Conservation (phyloP, 441 rosid species). For the Adansonia grandidieri region DNA sequence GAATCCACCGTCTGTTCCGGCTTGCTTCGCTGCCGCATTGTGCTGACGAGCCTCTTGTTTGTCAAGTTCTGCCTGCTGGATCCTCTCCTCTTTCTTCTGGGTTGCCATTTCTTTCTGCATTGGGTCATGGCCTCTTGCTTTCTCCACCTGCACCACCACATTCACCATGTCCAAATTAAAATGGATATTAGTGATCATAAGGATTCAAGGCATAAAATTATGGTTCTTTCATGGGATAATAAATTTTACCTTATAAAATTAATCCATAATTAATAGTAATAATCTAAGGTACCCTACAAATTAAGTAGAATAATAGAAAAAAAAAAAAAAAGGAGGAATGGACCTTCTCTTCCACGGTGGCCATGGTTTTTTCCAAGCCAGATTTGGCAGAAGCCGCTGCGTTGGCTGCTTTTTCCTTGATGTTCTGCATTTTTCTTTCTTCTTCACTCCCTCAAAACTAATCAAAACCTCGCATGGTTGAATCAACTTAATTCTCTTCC, state of each 20-base stretch:
- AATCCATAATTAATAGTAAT: too few relatives aligned
- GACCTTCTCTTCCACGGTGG: constrained; percentile 41
- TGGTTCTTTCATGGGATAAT: too few relatives aligned
- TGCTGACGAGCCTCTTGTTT: constrained; percentile 54
- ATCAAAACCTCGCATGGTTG: background rate
- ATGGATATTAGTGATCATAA: too few relatives aligned
- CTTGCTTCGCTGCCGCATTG: constrained; percentile 49
- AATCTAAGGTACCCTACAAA: too few relatives aligned
- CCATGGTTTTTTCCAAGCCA: constrained; percentile 74
- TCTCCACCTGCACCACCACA: constrained; percentile 48
- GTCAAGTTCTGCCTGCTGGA: constrained; percentile 48
- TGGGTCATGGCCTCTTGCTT: constrained; percentile 55
- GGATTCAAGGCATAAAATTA: too few relatives aligned
- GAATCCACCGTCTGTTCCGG: constrained; percentile 18
- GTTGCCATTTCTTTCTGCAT: constrained; percentile 63
- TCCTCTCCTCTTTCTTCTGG: constrained; percentile 56
- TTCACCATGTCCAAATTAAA: background rate
- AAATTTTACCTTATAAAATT: too few relatives aligned
- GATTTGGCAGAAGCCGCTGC: constrained; percentile 68
- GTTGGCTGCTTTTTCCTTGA: constrained; percentile 41
- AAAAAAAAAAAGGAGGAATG: background rate
- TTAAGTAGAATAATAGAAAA: background rate
- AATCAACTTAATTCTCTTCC: too few relatives aligned
- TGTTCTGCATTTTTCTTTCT: constrained; percentile 25
- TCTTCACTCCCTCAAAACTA: background rate